phyloP scores from a whole-genome alignment of 1,284 basidiomycete genomes.

The Trametes polyzona region DNA sequence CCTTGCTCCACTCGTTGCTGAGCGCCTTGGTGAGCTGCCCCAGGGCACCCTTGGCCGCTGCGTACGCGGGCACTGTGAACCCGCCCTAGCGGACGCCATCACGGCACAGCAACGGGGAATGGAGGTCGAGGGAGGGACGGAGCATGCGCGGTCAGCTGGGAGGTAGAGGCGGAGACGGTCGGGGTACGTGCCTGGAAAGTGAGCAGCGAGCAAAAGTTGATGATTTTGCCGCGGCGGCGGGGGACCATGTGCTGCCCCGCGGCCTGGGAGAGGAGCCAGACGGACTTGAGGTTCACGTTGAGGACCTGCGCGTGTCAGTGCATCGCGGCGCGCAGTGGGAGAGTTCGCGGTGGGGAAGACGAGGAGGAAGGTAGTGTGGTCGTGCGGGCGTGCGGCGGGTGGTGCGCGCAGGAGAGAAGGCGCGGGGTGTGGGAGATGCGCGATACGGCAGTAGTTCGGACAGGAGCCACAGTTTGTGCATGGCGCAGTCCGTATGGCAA shows the following conservation, averaged over 20 bases:
- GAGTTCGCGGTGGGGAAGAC: not conserved
- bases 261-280: slow-evolving; percentile 77
- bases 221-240: slow-evolving; percentile 75
- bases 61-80: slow-evolving; percentile 87
- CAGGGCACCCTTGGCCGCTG: slow-evolving; percentile 87
- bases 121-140: not conserved
- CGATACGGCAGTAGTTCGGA: slow-evolving; percentile 23
- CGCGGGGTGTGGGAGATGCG: not conserved
- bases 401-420: not conserved
- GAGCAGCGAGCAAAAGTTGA: slow-evolving; percentile 80
- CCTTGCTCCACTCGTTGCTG: slow-evolving; percentile 75
- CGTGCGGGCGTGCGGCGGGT: not conserved
- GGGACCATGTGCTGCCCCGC: slow-evolving; percentile 83
- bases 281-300: slow-evolving; percentile 78
- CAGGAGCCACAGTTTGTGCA: slow-evolving; percentile 13
- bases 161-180: not conserved
- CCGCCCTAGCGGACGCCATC: slow-evolving; percentile 51
- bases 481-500: slow-evolving; percentile 3
- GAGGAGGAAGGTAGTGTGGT: not conserved
- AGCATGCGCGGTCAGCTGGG: not conserved
- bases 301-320: slow-evolving; percentile 55
- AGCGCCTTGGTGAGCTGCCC: slow-evolving; percentile 84
- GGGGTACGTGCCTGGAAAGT: slow-evolving; percentile 61
- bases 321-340: slow-evolving; percentile 1
- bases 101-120: not conserved